Percentiles rank a stretch among this genome's conserved stretches.
These are phyloP conservation scores for Chondrostereum purpureum DNA, from an alignment of 1,284 basidiomycete species.

Conservation along the genomic window DNA sequence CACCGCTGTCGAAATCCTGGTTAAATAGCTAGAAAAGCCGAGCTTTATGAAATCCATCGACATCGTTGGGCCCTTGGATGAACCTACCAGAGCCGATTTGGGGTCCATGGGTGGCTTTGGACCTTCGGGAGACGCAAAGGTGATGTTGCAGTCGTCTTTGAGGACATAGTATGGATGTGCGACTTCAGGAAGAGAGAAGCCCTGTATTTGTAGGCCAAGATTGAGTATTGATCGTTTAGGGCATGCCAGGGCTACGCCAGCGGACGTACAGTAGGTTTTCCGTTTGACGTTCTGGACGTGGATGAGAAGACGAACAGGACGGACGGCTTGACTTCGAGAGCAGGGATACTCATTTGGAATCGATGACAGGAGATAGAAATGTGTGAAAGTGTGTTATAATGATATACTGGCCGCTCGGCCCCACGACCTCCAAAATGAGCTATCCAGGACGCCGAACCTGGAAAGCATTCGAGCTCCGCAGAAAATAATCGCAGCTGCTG, in stretches of 20 bases:
- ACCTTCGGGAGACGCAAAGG: constrained; percentile 55
- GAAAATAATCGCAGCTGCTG: too few relatives aligned
- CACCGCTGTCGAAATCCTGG: constrained; percentile 43
- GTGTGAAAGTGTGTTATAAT: too few relatives aligned
- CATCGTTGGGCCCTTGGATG: too few relatives aligned
- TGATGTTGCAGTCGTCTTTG: constrained; percentile 50
- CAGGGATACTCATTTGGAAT: too few relatives aligned
- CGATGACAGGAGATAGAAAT: too few relatives aligned
- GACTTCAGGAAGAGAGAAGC: constrained; percentile 70
- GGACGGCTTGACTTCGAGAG: too few relatives aligned
- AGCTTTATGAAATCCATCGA: constrained; percentile 27
- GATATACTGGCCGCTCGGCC: too few relatives aligned
- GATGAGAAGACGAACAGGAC: constrained; percentile 1
- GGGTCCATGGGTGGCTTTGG: constrained; percentile 65
- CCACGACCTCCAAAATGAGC: too few relatives aligned
- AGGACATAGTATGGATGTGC: constrained; percentile 79
- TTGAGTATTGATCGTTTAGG: not conserved
- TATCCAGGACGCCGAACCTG: too few relatives aligned
- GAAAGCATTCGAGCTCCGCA: too few relatives aligned
- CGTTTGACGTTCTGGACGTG: not conserved
- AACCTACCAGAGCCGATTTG: too few relatives aligned
- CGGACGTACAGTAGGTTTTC: not conserved
- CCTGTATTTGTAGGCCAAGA: constrained; percentile 27
- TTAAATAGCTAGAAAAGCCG: constrained; percentile 40
- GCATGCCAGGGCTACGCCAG: not conserved